Percentiles rank a stretch among this genome's conserved stretches.
Evolutionary conservation across 2,329 filamentous ascomycete genomes (phyloP).

Genomic region (Arthroderma sp.): DNA sequence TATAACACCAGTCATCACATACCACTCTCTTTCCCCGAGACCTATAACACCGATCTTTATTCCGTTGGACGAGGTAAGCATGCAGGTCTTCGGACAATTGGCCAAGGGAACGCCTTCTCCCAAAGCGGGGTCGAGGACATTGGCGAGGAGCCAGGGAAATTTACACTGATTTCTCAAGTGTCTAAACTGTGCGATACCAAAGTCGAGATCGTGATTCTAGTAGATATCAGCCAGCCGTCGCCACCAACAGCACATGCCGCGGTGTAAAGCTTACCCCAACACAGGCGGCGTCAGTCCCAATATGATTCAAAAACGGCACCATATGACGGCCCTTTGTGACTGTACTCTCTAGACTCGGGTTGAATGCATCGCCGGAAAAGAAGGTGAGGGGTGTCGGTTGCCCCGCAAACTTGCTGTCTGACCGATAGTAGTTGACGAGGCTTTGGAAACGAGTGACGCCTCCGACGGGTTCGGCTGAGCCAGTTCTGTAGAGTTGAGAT

Average conservation of each 20-base stretch:
- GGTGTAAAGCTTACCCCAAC: slow-evolving; percentile 50
- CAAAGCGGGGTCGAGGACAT: slow-evolving; percentile 71
- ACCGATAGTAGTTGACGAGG: slow-evolving; percentile 60
- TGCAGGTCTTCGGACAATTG: slow-evolving; percentile 59
- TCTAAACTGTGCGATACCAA: slow-evolving; percentile 69
- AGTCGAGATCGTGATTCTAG: slow-evolving; percentile 84
- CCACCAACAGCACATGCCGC: background rate
- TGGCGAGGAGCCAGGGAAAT: slow-evolving; percentile 84
- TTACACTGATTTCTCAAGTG: slow-evolving; percentile 59
- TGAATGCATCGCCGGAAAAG: slow-evolving; percentile 88
- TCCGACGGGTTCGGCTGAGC: slow-evolving; percentile 68
- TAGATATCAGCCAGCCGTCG: background rate
- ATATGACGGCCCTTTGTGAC: slow-evolving; percentile 86
- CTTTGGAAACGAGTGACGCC: slow-evolving; percentile 71
- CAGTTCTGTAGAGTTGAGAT: slow-evolving; percentile 23
- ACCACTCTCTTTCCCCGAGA: slow-evolving; percentile 74
- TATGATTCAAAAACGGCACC: slow-evolving; percentile 68
- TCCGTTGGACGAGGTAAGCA: slow-evolving; percentile 69
- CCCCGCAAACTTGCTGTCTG: slow-evolving; percentile 44
- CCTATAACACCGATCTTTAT: slow-evolving; percentile 78
- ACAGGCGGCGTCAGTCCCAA: slow-evolving; percentile 68
- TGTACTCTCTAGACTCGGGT: slow-evolving; percentile 76
- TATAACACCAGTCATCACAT: slow-evolving; percentile 6
- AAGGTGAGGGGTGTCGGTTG: slow-evolving; percentile 60
- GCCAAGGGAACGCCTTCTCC: slow-evolving; percentile 63